These are phyloP conservation scores for Hamigera avellanea DNA, from an alignment of 495 filamentous ascomycete species.

Conservation along the genomic window DNA sequence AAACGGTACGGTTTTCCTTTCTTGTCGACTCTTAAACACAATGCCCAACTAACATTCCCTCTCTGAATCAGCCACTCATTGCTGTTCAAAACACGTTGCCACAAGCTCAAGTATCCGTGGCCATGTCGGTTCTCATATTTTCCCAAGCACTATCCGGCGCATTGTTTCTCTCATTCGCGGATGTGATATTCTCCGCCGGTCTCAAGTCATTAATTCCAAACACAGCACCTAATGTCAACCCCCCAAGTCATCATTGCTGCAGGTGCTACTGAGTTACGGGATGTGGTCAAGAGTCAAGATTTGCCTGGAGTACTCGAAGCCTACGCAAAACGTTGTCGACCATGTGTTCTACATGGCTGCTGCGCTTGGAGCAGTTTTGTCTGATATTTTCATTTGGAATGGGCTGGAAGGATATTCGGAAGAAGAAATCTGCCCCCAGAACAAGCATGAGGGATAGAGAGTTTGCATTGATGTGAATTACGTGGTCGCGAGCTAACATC, in stretches of 20 bases:
- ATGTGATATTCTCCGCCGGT: constrained; percentile 37
- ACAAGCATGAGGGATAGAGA: too few relatives aligned
- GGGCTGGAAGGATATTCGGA: constrained; percentile 42
- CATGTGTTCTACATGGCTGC: constrained; percentile 29
- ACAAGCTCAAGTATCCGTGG: constrained; percentile 31
- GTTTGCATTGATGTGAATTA: too few relatives aligned
- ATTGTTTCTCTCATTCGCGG: constrained; percentile 33
- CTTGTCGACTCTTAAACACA: too few relatives aligned
- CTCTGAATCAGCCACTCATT: constrained; percentile 37
- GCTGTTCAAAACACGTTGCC: constrained; percentile 41
- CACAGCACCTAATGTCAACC: constrained; percentile 25
- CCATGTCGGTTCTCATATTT: constrained; percentile 40
- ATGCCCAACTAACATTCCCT: too few relatives aligned
- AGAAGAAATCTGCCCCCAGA: too few relatives aligned
- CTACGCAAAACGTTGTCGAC: constrained; percentile 29
- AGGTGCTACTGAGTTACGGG: constrained; percentile 28
- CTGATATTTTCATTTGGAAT: constrained; percentile 27
- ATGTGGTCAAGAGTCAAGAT: constrained; percentile 13
- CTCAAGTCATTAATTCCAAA: constrained; percentile 19
- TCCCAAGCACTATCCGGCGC: constrained; percentile 38
- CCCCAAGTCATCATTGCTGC: constrained; percentile 24
- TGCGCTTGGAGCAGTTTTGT: constrained; percentile 13
- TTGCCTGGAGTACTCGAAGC: constrained; percentile 27
- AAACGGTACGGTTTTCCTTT: too few relatives aligned
- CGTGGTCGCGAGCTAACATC: too few relatives aligned